Conservation (phyloP, 208 protist genomes). For the Porcisia hertigi region DNA sequence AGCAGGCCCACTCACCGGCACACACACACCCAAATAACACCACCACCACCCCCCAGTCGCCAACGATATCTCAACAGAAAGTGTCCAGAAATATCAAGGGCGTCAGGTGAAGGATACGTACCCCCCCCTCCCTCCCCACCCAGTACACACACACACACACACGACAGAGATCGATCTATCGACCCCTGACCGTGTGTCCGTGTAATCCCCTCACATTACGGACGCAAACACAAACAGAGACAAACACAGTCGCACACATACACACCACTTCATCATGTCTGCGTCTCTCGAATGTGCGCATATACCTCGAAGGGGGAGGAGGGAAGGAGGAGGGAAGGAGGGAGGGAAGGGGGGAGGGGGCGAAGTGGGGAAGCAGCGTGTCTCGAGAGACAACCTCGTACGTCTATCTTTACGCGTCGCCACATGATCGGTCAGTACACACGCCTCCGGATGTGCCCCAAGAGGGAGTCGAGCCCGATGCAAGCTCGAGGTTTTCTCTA, state of each 20-base stretch:
- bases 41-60: conserved; percentile 6
- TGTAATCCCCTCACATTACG: not conserved
- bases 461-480: not conserved
- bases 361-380: not conserved
- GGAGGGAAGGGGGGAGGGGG: too few species aligned
- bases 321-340: not conserved
- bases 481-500: not conserved
- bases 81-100: not conserved
- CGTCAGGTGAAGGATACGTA: not conserved
- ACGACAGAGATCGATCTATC: not conserved
- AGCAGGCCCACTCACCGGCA: not conserved
- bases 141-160: too few species aligned
- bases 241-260: not conserved
- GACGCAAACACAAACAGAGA: not conserved
- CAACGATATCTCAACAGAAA: not conserved
- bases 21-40: conserved; percentile 26
- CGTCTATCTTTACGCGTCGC: too few species aligned
- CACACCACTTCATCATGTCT: not conserved
- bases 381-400: not conserved
- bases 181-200: not conserved
- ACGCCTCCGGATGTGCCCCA: not conserved
- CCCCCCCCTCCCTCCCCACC: not conserved
- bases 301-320: conserved; percentile 7
- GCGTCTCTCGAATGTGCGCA: not conserved
- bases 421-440: not conserved